phyloP scores from a whole-genome alignment of 2,329 filamentous ascomycete genomes.

The Ophioceras dolichostomum region DNA sequence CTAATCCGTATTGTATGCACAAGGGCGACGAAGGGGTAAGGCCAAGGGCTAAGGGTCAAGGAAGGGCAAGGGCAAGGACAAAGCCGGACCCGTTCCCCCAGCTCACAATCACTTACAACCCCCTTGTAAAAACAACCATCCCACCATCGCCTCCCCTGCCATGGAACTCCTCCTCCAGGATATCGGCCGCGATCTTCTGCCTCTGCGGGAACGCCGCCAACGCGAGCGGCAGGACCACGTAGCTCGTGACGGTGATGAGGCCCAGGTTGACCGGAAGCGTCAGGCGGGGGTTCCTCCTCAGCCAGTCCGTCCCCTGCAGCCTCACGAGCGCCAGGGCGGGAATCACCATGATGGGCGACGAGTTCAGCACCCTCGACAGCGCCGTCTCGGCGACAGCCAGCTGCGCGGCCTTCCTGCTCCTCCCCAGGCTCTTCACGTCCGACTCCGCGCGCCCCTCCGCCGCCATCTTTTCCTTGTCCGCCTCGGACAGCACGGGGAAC shows the following conservation, averaged over 20 bases:
- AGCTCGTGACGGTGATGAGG: conserved; percentile 74
- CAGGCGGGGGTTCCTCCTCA: conserved; percentile 63
- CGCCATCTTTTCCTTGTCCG: conserved; percentile 47
- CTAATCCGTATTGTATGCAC: no score
- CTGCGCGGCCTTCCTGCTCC: conserved; percentile 76
- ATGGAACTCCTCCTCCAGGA: conserved; percentile 78
- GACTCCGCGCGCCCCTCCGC: conserved; percentile 49
- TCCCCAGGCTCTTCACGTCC: conserved; percentile 63
- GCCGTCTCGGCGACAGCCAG: conserved; percentile 91
- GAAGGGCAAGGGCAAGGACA: no score
- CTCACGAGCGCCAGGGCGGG: conserved; percentile 77
- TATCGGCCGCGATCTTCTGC: conserved; percentile 64
- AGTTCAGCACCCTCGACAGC: conserved; percentile 80
- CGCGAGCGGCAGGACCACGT: conserved; percentile 80
- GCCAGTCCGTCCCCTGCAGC: conserved; percentile 74
- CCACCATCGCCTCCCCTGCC: conserved; percentile 66
- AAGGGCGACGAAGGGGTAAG: background rate
- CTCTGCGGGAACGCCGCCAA: conserved; percentile 87
- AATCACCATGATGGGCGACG: conserved; percentile 93
- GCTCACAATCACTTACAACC: conserved; percentile 56
- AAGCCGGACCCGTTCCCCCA: no score
- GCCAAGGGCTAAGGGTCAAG: background rate
- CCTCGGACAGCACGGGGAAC: conserved; percentile 65
- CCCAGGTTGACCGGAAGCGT: conserved; percentile 76
- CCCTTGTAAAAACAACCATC: conserved; percentile 91